These are phyloP conservation scores for Canavalia ensiformis DNA, from an alignment of 306 rosid species.

Conservation along the genomic window DNA sequence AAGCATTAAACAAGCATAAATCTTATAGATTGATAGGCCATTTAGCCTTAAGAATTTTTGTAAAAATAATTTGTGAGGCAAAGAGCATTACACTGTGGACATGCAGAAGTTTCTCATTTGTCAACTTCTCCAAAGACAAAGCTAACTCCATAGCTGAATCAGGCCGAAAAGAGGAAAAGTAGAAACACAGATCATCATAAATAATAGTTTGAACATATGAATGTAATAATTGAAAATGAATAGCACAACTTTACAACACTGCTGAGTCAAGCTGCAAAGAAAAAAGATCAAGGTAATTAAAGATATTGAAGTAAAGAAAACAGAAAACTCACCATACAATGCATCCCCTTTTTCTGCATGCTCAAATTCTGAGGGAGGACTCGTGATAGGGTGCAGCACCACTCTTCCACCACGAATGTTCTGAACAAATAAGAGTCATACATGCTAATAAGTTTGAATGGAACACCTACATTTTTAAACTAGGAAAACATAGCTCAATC, in stretches of 20 bases:
- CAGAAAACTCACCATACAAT: slow-evolving; percentile 59
- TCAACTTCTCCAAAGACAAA: slow-evolving; percentile 65
- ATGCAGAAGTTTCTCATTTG: slow-evolving; percentile 59
- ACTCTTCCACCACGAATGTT: slow-evolving; percentile 69
- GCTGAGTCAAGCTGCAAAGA: background rate
- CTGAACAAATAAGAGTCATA: slow-evolving; percentile 46
- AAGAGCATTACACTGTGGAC: slow-evolving; percentile 58
- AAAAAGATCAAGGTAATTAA: background rate
- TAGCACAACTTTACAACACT: background rate
- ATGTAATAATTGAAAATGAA: slow-evolving; percentile 4
- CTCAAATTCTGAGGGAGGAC: slow-evolving; percentile 65
- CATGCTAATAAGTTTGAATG: background rate
- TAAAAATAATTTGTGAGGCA: background rate
- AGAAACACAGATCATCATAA: background rate
- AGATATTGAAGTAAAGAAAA: background rate
- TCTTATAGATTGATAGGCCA: background rate
- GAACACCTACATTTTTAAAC: too few relatives aligned
- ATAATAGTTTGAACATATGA: background rate
- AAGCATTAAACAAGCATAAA: background rate
- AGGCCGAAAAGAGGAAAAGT: background rate
- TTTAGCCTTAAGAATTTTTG: background rate
- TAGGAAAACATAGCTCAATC: too few relatives aligned
- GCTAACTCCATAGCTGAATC: slow-evolving; percentile 66
- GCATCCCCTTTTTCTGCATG: slow-evolving; percentile 76
- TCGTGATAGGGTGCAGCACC: slow-evolving; percentile 52